Percentiles rank a stretch among this genome's conserved stretches.
phyloP scores from a whole-genome alignment of 306 rosid species.

The Fragaria nilgerrensis region DNA sequence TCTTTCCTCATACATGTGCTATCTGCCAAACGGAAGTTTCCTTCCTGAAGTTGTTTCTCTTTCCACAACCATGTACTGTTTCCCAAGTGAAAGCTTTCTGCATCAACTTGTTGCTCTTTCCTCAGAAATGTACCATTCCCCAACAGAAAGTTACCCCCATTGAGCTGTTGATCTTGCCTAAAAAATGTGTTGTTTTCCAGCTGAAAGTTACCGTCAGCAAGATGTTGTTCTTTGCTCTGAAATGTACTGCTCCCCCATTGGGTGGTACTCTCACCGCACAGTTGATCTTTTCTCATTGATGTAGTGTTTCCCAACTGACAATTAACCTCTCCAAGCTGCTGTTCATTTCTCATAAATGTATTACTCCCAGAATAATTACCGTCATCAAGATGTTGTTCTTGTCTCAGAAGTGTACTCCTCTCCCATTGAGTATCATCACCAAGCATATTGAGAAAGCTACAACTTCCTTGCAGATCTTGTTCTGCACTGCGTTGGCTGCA shows the following conservation, averaged over 20 bases:
- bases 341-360: not conserved
- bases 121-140: not conserved
- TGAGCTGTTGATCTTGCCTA: not conserved
- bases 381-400: slow-evolving; percentile 1
- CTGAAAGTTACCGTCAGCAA: not conserved
- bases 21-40: not conserved
- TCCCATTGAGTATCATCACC: not conserved
- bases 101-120: not conserved
- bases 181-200: not conserved
- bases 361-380: not conserved
- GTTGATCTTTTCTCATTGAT: not conserved
- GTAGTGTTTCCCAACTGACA: not conserved
- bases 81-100: not conserved
- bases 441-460: slow-evolving; percentile 1
- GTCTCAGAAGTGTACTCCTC: not conserved
- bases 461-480: not conserved
- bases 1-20: not conserved
- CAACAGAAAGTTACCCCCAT: not conserved
- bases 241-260: not conserved
- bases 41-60: not conserved
- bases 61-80: not conserved
- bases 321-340: not conserved
- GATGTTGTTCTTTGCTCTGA: not conserved
- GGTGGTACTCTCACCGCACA: not conserved
- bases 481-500: not conserved